Percentiles rank a stretch among this genome's conserved stretches.
These are phyloP conservation scores for Epichloe scottii DNA, from an alignment of 2,329 filamentous ascomycete species.

Conservation along the genomic window DNA sequence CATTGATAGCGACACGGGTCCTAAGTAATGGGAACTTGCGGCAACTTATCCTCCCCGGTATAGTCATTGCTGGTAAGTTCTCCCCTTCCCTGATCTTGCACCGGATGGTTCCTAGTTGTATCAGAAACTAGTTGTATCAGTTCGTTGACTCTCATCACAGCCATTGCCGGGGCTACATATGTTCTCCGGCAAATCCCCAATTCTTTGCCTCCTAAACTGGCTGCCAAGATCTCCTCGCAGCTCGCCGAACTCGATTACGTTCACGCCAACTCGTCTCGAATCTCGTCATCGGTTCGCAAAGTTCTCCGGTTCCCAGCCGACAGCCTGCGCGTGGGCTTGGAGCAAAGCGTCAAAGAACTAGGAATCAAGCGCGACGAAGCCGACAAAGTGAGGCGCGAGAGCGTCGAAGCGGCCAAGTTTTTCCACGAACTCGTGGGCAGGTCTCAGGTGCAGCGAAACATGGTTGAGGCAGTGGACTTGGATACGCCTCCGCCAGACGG, in stretches of 20 bases:
- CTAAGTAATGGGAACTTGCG: slow-evolving; percentile 72
- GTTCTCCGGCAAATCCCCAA: slow-evolving; percentile 77
- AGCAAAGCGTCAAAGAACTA: slow-evolving; percentile 76
- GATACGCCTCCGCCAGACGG: slow-evolving; percentile 35
- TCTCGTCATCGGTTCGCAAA: slow-evolving; percentile 74
- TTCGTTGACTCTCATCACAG: slow-evolving; percentile 27
- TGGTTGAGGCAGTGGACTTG: slow-evolving; percentile 40
- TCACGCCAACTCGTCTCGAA: slow-evolving; percentile 74
- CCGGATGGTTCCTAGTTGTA: background rate
- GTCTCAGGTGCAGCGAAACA: slow-evolving; percentile 37
- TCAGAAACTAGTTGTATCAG: background rate
- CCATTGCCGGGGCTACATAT: slow-evolving; percentile 64
- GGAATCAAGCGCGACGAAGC: slow-evolving; percentile 69
- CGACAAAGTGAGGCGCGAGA: slow-evolving; percentile 67
- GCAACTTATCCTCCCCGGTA: slow-evolving; percentile 66
- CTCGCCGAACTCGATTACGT: slow-evolving; percentile 82
- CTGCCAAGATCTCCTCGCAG: slow-evolving; percentile 70
- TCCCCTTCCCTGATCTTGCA: background rate
- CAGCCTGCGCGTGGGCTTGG: slow-evolving; percentile 70
- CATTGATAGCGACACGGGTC: slow-evolving; percentile 66
- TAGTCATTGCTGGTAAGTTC: slow-evolving; percentile 64
- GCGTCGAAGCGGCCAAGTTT: slow-evolving; percentile 78
- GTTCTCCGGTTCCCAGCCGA: slow-evolving; percentile 80
- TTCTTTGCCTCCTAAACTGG: slow-evolving; percentile 75
- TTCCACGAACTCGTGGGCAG: slow-evolving; percentile 73